These are phyloP conservation scores for Lycium ferocissimum DNA, from an alignment of 257 asterid species.

Conservation along the genomic window DNA sequence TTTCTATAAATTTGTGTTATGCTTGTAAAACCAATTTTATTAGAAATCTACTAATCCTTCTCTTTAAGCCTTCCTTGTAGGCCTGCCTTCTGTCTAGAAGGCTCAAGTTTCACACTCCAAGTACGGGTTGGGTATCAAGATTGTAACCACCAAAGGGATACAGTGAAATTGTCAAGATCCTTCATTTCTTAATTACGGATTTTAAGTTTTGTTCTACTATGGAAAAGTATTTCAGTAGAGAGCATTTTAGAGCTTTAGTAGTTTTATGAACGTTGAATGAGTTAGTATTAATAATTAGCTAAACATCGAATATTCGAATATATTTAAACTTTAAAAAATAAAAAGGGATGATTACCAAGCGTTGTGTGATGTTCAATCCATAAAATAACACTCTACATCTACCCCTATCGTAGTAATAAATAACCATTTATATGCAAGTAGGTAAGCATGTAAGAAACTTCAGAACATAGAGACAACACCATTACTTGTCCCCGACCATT, in stretches of 20 bases:
- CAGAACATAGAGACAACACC: background rate
- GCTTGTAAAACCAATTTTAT: no score
- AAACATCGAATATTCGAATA: no score
- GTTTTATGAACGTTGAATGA: no score
- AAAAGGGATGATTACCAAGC: background rate
- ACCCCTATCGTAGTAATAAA: background rate
- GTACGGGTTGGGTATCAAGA: background rate
- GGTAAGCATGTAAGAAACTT: background rate
- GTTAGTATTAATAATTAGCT: no score
- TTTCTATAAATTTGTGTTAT: no score
- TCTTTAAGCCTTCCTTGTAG: background rate
- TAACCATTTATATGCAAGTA: background rate
- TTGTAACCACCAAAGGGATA: background rate
- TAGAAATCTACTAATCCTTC: background rate
- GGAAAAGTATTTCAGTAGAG: no score
- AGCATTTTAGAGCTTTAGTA: no score
- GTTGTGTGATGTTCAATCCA: background rate
- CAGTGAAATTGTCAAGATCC: no score
- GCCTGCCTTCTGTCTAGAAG: background rate
- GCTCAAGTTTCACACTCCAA: no score
- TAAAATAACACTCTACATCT: background rate
- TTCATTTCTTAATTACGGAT: no score
- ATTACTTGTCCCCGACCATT: constrained; percentile 18
- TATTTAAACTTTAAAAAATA: no score
- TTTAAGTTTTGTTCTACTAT: no score